Evolutionary conservation across 257 asterid species (phyloP), one percentile per base, ranked within the genome.

Genomic region (Nyctanthes arbortristis): DNA sequence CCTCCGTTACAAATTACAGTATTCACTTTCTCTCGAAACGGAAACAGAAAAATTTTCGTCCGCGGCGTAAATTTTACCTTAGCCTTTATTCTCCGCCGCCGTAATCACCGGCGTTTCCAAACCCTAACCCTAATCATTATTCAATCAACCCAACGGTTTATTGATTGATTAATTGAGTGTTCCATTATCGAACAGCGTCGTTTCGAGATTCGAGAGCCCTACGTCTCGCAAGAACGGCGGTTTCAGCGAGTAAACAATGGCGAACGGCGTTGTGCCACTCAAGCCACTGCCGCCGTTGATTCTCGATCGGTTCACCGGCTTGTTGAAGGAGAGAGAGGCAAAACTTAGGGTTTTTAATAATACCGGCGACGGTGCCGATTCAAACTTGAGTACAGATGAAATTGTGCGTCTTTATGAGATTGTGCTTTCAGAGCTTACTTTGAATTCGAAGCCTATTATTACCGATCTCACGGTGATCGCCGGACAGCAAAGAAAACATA

Each of bases 391-490:
- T 27, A 65, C 66, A 5, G 91, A 87, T 27, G 96, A 87, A 63
- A 81, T 91, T 57, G 96, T 93, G 69, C 81, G 89, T 77, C 70
- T 91, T 75, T 93, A 93, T 30, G 96, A 93, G 71, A 40, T 79
- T 68, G 66, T 87, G 31, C 71, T 93, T 33, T 86, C 94, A 8
- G 93, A 89, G 22, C 92, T 93, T 60, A 83, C 87, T n/a, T 69
- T 85, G 58, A 93, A 93, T 82, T 93, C 89, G 68, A 93, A 93
- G 87, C 94, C 96, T 12, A 73, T 89, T 34, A 93, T 93, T 58
- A 93, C 96, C 75, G 97, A 88, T 78, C 94, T 93, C 63, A 93
- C 97, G 31, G 87, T 93, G 31, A 89, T 93, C 31, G 98, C 98
- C 11, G 98, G 97, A 33, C 96, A 93, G 75, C 92, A 84, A 75